Percentiles rank a stretch among this genome's conserved stretches.
Evolutionary conservation across 2,329 filamentous ascomycete genomes (phyloP).

Genomic region (Sporothrix sp.): DNA sequence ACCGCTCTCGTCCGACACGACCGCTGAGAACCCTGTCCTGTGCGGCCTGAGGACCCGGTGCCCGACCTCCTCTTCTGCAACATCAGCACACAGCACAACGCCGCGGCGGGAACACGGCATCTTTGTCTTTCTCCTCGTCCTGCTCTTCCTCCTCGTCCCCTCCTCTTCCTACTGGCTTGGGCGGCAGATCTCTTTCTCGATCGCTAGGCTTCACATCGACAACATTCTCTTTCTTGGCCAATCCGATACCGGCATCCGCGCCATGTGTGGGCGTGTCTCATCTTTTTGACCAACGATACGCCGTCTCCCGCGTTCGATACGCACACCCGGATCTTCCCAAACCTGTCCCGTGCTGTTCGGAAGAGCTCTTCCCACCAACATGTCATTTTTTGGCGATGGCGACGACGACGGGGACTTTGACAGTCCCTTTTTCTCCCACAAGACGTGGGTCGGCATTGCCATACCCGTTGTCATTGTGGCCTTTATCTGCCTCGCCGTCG

Average conservation of each 20-base stretch:
- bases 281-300: background rate
- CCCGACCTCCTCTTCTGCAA: no score
- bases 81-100: no score
- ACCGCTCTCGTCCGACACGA: no score
- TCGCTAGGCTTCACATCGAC: no score
- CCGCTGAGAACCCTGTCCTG: no score
- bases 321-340: background rate
- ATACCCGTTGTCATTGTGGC: conserved; percentile 12
- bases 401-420: background rate
- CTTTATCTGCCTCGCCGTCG: background rate
- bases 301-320: background rate
- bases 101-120: no score
- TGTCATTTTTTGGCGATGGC: conserved; percentile 6
- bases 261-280: background rate
- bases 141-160: background rate
- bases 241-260: background rate
- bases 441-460: conserved; percentile 10
- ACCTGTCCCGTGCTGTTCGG: no score
- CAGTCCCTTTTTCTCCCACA: background rate
- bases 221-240: background rate
- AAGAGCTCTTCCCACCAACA: no score
- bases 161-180: background rate
- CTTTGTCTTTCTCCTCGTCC: no score
- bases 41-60: no score
- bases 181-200: no score